Evolutionary conservation across 768 basidiomycete genomes (phyloP), one percentile per base, ranked within the genome.

Genomic region (Tephrocybe sp.): DNA sequence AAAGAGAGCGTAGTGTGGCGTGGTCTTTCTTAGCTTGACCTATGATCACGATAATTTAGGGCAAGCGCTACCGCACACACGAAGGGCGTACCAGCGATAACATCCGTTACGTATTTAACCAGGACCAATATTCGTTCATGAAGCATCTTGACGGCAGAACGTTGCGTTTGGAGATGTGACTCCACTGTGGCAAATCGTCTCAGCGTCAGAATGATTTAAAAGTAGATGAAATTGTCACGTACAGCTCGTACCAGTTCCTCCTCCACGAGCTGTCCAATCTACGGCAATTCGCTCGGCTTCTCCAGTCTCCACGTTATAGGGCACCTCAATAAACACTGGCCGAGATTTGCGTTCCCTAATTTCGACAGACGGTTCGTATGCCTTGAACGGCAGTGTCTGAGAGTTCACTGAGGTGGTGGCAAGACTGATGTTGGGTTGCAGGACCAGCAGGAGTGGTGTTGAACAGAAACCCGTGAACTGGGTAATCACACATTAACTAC

Each of bases 261-360:
- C 90, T 8, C 90, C 89, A 64, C 85, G 83, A 21, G 91, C 89
- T 2, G 91, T 91, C 80, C 92, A 96, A 65, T 98, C 96, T 0
- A 99, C 97, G 5, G 97, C 97, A 54, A 99, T 98, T 31, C 97
- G 85, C 65, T 99, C 97, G 13, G 97, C 97, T 70, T 99, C 97
- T 27, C 96, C 97, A 0, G 96, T 98, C 68, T 98, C 96, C 15
- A 99, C 87, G 42, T 82, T 86, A 69, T 86, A 98, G 3, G 87
- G 73, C 1, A 87, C 90, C 60, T 92, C 88, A 37, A 96, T 83
- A 60, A 90, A 96, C 9, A 87, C 85, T 1, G 84, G 82, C 45
- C 86, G 83, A 44, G 86, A 83, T 62, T 76, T 84, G 39, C 87
- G 79, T 55, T 90, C 89, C 48, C 83, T 78, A 35, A 95, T 86